Evolutionary conservation across 371 early-diverging fungal species (phyloP).

Genomic region (Mucor racemosus): DNA sequence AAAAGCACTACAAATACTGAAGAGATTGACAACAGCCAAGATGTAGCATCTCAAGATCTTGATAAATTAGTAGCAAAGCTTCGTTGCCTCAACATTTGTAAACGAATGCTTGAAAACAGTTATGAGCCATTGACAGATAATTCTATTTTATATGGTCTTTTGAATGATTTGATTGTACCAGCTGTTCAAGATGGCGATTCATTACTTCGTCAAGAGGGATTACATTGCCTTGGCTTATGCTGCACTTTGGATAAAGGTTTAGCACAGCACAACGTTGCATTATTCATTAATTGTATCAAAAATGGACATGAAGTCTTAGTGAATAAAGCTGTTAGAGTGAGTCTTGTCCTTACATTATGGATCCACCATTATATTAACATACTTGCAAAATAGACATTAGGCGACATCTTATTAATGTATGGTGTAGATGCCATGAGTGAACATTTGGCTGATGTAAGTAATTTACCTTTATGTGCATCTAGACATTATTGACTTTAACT

Average conservation of each 20-base stretch:
- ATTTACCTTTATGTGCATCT: not conserved
- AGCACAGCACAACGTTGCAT: slow-evolving; percentile 49
- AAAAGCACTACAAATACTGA: not conserved
- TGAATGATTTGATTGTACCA: slow-evolving; percentile 82
- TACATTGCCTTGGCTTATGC: slow-evolving; percentile 82
- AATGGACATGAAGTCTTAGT: slow-evolving; percentile 53
- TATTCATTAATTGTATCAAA: slow-evolving; percentile 51
- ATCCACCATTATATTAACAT: slow-evolving; percentile 45
- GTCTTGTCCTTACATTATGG: not conserved
- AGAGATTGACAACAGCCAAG: not conserved
- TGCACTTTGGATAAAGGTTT: slow-evolving; percentile 70
- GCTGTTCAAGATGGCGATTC: slow-evolving; percentile 75
- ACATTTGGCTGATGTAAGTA: slow-evolving; percentile 45
- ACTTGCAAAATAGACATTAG: slow-evolving; percentile 46
- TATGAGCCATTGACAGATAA: slow-evolving; percentile 72
- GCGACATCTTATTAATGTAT: slow-evolving; percentile 66
- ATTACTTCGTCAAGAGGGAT: slow-evolving; percentile 73
- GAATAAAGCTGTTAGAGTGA: slow-evolving; percentile 51
- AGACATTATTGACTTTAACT: not conserved
- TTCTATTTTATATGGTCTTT: slow-evolving; percentile 75
- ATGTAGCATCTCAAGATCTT: not conserved
- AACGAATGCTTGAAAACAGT: slow-evolving; percentile 74
- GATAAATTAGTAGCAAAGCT: slow-evolving; percentile 13
- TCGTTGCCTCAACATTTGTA: slow-evolving; percentile 76
- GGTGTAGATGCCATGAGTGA: slow-evolving; percentile 43